Evolutionary conservation across 2,329 filamentous ascomycete genomes (phyloP), one percentile per base, ranked within the genome.

Genomic region (Incumbomyces lentus): DNA sequence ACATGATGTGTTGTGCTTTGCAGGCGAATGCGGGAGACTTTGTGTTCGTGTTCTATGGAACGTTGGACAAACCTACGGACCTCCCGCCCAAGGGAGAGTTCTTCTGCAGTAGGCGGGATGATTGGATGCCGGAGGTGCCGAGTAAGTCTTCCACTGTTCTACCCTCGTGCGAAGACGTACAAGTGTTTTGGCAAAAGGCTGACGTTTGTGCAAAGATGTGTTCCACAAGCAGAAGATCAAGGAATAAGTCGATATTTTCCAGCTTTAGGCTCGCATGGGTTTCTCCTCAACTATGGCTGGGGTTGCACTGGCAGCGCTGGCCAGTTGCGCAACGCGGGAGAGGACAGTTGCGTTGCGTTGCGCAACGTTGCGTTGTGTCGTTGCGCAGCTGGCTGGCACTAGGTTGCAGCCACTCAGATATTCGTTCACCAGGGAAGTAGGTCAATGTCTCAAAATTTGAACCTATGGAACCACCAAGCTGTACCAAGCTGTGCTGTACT

Each of bases 1-100:
- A 44, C 39, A 41, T 19, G 13, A 19, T 6, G 39, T 31, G 19
- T 5, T 7, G 22, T 11, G 13, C 10, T 13, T 31, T n/a, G n/a
- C 22, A 59, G 40, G 53, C 53, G 6, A 55, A 55, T 36, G 55
- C 55, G 3, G 55, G 53, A 40, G 54, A 57, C 7, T 68, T 60
- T 46, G 62, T 61, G 26, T 68, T 71, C 53, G 64, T 73, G 8
- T 68, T 67, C 14, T 68, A 72, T 34, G 73, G 74, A 1, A 71
- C 71, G 0, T 58, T 77, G 3, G 72, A 76, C 47, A 63, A 73
- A 16, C 69, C 51, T 34, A 68, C 71, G 12, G 63, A 59, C 42
- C 57, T 76, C 8, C 68, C 71, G 5, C 73, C 73, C 0, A 75
- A 74, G 53, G 73, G 72, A 0, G 73, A 76, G 51, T 76, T 76